Percentiles rank a stretch among this genome's conserved stretches.
Evolutionary conservation across 1,284 basidiomycete species (phyloP).

Genomic region (Sporisorium sorghi): DNA sequence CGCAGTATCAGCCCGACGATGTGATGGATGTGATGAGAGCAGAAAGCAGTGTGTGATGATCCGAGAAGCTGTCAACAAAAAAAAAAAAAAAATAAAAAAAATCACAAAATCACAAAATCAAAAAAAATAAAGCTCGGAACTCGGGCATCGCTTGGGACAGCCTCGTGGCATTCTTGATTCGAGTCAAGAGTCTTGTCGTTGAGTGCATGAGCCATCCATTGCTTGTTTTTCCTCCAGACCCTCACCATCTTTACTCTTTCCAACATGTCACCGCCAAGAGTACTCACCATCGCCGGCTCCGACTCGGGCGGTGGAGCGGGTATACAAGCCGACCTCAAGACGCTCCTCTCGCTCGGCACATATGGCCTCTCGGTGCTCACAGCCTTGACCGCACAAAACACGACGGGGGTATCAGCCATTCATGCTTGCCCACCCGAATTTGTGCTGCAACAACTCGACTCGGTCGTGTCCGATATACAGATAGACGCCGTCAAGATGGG

Average conservation of each 20-base stretch:
- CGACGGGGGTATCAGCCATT: slow-evolving; percentile 79
- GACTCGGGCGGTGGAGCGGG: slow-evolving; percentile 90
- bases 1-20: slow-evolving; percentile 4
- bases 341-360: slow-evolving; percentile 77
- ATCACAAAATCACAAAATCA: neutral
- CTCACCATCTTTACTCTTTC: neutral
- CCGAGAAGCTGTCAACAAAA: neutral
- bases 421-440: slow-evolving; percentile 65
- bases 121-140: slow-evolving; percentile 2
- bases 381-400: slow-evolving; percentile 92
- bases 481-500: slow-evolving; percentile 87
- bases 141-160: neutral
- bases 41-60: neutral
- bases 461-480: slow-evolving; percentile 81
- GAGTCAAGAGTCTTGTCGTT: neutral
- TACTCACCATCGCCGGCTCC: slow-evolving; percentile 84
- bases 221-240: neutral
- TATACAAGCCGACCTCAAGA: slow-evolving; percentile 86
- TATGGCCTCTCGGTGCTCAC: slow-evolving; percentile 90
- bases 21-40: slow-evolving; percentile 11
- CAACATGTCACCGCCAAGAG: slow-evolving; percentile 64
- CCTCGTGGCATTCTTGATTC: slow-evolving; percentile 4
- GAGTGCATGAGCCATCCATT: slow-evolving; percentile 6
- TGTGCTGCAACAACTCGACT: slow-evolving; percentile 74
- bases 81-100: slow-evolving; percentile 2